phyloP scores from a whole-genome alignment of 768 basidiomycete genomes.

The Lactarius indigo region DNA sequence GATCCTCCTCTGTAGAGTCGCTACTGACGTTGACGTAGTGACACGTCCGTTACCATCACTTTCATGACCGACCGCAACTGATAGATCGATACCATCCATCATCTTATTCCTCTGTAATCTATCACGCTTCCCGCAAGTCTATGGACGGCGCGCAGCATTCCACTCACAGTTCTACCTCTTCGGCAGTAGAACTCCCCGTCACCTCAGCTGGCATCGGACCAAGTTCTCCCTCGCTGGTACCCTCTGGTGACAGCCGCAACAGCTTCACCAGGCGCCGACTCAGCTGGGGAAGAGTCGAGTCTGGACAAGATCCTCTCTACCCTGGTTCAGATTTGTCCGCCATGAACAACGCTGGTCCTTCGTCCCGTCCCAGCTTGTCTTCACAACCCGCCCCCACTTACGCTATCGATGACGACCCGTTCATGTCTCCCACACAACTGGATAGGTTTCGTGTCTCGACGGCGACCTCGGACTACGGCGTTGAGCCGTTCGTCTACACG shows the following conservation, averaged over 20 bases:
- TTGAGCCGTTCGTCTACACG: slow-evolving; percentile 36
- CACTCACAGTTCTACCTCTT: slow-evolving; percentile 44
- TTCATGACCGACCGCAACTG: too few species aligned
- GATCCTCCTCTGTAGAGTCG: too few species aligned
- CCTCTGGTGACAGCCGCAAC: slow-evolving; percentile 26
- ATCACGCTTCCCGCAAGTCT: slow-evolving; percentile 1
- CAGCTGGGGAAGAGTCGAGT: slow-evolving; percentile 53
- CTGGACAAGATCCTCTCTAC: slow-evolving; percentile 46
- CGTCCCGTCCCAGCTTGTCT: not conserved
- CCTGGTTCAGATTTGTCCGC: slow-evolving; percentile 32
- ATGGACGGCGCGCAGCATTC: slow-evolving; percentile 17
- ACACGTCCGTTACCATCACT: too few species aligned
- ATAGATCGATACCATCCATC: too few species aligned
- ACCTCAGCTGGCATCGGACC: slow-evolving; percentile 46
- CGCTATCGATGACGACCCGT: slow-evolving; percentile 44
- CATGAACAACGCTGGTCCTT: slow-evolving; percentile 28
- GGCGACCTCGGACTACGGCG: slow-evolving; percentile 18
- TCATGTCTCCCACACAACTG: slow-evolving; percentile 41
- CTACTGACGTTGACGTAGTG: too few species aligned
- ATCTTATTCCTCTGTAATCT: not conserved
- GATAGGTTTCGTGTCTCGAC: slow-evolving; percentile 27
- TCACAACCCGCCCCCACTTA: slow-evolving; percentile 13
- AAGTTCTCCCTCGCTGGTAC: slow-evolving; percentile 50
- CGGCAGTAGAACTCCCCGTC: slow-evolving; percentile 53
- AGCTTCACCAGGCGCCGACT: slow-evolving; percentile 48